Evolutionary conservation across 768 basidiomycete species (phyloP).

Genomic region (Coprinopsis cinerea): DNA sequence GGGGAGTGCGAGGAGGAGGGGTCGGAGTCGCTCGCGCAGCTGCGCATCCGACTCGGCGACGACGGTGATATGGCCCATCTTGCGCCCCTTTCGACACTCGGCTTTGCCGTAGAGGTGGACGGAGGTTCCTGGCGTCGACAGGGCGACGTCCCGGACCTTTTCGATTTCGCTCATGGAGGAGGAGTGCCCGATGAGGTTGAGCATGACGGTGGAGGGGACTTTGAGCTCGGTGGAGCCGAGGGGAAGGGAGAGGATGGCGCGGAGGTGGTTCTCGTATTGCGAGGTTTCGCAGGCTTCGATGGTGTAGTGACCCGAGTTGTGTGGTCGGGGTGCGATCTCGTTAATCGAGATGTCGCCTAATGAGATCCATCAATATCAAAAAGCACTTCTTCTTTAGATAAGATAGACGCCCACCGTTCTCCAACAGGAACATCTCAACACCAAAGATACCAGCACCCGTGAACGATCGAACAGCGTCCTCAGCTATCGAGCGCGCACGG

Average conservation of each 20-base stretch:
- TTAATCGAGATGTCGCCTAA: slow-evolving; percentile 79
- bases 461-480: slow-evolving; percentile 71
- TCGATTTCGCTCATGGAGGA: slow-evolving; percentile 57
- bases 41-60: slow-evolving; percentile 79
- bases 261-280: slow-evolving; percentile 96
- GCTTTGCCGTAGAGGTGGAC: slow-evolving; percentile 95
- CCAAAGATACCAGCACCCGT: slow-evolving; percentile 93
- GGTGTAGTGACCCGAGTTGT: slow-evolving; percentile 98
- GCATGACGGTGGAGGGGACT: slow-evolving; percentile 84
- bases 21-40: slow-evolving; percentile 60
- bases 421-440: slow-evolving; percentile 95
- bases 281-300: slow-evolving; percentile 97
- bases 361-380: slow-evolving; percentile 2
- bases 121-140: slow-evolving; percentile 66
- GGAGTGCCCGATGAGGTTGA: slow-evolving; percentile 90
- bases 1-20: slow-evolving; percentile 66
- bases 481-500: slow-evolving; percentile 69
- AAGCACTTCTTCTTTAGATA: neutral
- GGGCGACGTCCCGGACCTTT: slow-evolving; percentile 49
- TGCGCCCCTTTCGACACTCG: slow-evolving; percentile 82
- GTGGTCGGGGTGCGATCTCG: slow-evolving; percentile 96
- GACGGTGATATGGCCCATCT: slow-evolving; percentile 97
- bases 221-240: slow-evolving; percentile 85
- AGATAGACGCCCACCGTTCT: slow-evolving; percentile 55
- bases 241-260: slow-evolving; percentile 85